Conservation (phyloP, 495 filamentous ascomycete genomes). For the Penicillium canescens region DNA sequence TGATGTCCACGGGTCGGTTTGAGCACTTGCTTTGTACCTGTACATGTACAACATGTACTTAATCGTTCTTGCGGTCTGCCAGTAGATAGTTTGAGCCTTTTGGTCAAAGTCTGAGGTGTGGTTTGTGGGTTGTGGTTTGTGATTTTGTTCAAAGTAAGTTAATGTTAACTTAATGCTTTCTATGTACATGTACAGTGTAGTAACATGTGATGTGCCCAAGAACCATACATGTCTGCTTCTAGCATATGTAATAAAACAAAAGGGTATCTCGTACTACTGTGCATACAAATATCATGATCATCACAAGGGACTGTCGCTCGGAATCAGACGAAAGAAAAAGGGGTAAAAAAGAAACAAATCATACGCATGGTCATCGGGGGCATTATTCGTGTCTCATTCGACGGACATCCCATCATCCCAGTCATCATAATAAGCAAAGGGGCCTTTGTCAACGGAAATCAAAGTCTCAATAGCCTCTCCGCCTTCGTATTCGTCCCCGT, state of each 20-base stretch:
- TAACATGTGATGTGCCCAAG: neutral
- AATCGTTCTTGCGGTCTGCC: neutral
- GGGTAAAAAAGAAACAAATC: neutral
- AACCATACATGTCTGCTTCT: neutral
- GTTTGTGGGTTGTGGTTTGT: too few species aligned
- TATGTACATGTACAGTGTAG: too few species aligned
- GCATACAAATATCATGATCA: neutral
- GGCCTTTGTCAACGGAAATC: constrained; percentile 7
- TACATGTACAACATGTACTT: neutral
- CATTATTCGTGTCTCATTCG: neutral
- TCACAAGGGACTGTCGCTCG: neutral
- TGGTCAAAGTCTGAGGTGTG: neutral
- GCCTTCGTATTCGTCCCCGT: constrained; percentile 33
- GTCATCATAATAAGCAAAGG: constrained; percentile 18
- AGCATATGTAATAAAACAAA: neutral
- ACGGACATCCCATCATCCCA: neutral
- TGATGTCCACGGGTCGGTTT: neutral
- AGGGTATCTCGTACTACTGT: neutral
- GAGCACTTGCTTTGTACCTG: neutral
- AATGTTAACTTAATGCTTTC: too few species aligned
- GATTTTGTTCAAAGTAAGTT: neutral
- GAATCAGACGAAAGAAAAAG: neutral
- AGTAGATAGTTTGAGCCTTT: constrained; percentile 1
- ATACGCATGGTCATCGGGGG: neutral
- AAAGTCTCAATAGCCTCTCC: constrained; percentile 36